Conservation (phyloP, 2,329 filamentous ascomycete species). For the Monilinia fructicola region DNA sequence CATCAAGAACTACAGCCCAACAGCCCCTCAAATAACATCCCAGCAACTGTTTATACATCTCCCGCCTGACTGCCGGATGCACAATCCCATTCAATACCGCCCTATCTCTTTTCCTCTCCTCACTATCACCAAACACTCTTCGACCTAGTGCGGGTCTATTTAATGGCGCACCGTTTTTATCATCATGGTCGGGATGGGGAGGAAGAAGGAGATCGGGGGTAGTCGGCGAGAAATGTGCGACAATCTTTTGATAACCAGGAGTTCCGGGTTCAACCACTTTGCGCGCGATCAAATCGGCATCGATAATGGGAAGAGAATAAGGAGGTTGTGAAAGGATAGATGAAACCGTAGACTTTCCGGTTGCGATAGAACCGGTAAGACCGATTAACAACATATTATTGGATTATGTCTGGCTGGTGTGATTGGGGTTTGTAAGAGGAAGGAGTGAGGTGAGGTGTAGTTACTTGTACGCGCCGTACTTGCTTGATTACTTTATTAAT, state of each 20-base stretch:
- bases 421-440: slow-evolving; percentile 9
- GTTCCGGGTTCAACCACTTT: slow-evolving; percentile 94
- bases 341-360: slow-evolving; percentile 96
- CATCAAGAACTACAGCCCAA: slow-evolving; percentile 90
- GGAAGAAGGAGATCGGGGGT: slow-evolving; percentile 83
- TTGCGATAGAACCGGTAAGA: slow-evolving; percentile 94
- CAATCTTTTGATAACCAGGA: slow-evolving; percentile 76
- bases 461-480: background rate
- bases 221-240: slow-evolving; percentile 74
- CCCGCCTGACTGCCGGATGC: slow-evolving; percentile 82
- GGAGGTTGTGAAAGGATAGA: slow-evolving; percentile 75
- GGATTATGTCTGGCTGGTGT: slow-evolving; percentile 2
- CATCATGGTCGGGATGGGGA: slow-evolving; percentile 52
- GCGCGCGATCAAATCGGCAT: slow-evolving; percentile 89
- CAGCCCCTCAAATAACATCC: slow-evolving; percentile 69
- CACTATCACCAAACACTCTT: slow-evolving; percentile 79
- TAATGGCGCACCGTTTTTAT: slow-evolving; percentile 67
- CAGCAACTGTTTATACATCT: slow-evolving; percentile 76
- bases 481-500: background rate
- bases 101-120: slow-evolving; percentile 69
- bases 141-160: slow-evolving; percentile 84
- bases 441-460: slow-evolving; percentile 1
- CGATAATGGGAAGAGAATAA: slow-evolving; percentile 85
- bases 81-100: slow-evolving; percentile 84
- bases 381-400: slow-evolving; percentile 83